These are phyloP conservation scores for Tetrapyrgos nigripes DNA, from an alignment of 1,284 basidiomycete species.

Conservation along the genomic window DNA sequence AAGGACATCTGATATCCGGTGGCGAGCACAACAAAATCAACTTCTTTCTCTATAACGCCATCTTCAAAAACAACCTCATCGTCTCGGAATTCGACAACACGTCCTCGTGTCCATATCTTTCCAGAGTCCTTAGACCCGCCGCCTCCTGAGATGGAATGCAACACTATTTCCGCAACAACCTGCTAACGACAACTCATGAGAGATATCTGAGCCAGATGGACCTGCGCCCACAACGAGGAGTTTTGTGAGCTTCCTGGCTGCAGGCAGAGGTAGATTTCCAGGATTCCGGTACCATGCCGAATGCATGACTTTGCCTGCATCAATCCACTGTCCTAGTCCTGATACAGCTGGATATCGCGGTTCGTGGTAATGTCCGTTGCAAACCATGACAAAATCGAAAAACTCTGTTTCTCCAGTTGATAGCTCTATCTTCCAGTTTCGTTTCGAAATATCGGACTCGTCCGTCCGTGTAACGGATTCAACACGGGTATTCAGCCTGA, in stretches of 20 bases:
- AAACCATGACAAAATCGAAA: constrained; percentile 71
- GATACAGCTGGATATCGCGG: constrained; percentile 66
- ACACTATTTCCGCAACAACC: constrained; percentile 47
- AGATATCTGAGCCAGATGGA: constrained; percentile 72
- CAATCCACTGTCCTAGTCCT: constrained; percentile 65
- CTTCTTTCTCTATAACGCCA: constrained; percentile 54
- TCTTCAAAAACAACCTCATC: constrained; percentile 66
- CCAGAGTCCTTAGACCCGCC: constrained; percentile 35
- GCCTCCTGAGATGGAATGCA: constrained; percentile 60
- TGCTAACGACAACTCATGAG: constrained; percentile 55
- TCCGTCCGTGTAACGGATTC: constrained; percentile 46
- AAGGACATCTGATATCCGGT: constrained; percentile 74
- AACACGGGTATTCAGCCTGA: constrained; percentile 61
- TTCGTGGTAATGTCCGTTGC: constrained; percentile 74
- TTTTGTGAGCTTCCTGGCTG: constrained; percentile 43
- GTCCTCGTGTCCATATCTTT: constrained; percentile 50
- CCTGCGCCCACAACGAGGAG: constrained; percentile 76
- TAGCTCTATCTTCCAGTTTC: constrained; percentile 54
- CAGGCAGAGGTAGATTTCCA: constrained; percentile 34
- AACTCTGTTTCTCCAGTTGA: constrained; percentile 41
- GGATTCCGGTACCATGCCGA: constrained; percentile 73
- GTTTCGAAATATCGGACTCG: constrained; percentile 22
- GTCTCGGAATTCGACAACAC: constrained; percentile 48
- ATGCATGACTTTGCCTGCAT: constrained; percentile 56
- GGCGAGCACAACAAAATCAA: constrained; percentile 72